These are phyloP conservation scores for Draba incana DNA, from an alignment of 345 rosid species.

Conservation along the genomic window DNA sequence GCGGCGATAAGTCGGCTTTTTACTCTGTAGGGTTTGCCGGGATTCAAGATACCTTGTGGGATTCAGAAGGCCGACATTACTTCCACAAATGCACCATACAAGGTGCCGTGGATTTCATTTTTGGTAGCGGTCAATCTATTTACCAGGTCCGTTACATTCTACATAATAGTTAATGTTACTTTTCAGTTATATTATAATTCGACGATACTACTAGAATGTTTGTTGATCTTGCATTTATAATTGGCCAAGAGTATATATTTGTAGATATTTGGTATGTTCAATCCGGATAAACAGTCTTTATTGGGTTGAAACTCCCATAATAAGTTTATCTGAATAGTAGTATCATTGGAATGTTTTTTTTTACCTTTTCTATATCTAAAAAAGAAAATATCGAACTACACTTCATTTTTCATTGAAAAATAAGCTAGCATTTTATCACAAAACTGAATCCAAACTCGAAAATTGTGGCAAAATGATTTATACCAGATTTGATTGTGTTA, in stretches of 20 bases:
- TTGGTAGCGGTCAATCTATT: conserved; percentile 74
- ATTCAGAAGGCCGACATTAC: conserved; percentile 67
- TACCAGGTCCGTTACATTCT: conserved; percentile 56
- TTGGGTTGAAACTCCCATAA: not conserved
- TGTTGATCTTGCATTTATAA: too few relatives aligned
- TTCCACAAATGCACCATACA: conserved; percentile 63
- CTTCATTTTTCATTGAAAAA: too few relatives aligned
- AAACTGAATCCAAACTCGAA: too few relatives aligned
- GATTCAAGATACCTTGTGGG: conserved; percentile 87
- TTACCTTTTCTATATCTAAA: not conserved
- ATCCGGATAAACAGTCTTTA: not conserved
- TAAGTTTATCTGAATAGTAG: too few relatives aligned
- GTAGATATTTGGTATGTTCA: not conserved
- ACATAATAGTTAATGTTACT: not conserved
- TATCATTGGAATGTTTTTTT: too few relatives aligned
- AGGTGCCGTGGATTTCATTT: conserved; percentile 89
- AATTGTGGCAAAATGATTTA: too few relatives aligned
- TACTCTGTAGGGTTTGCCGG: conserved; percentile 62
- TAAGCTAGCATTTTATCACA: too few relatives aligned
- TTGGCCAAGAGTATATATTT: not conserved
- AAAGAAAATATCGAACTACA: too few relatives aligned
- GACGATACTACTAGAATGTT: too few relatives aligned
- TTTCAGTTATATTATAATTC: not conserved
- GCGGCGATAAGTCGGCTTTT: conserved; percentile 69
- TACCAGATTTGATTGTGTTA: too few relatives aligned